These are phyloP conservation scores for Zopfochytrium polystomum DNA, from an alignment of 371 early-diverging fungal species.

Conservation along the genomic window DNA sequence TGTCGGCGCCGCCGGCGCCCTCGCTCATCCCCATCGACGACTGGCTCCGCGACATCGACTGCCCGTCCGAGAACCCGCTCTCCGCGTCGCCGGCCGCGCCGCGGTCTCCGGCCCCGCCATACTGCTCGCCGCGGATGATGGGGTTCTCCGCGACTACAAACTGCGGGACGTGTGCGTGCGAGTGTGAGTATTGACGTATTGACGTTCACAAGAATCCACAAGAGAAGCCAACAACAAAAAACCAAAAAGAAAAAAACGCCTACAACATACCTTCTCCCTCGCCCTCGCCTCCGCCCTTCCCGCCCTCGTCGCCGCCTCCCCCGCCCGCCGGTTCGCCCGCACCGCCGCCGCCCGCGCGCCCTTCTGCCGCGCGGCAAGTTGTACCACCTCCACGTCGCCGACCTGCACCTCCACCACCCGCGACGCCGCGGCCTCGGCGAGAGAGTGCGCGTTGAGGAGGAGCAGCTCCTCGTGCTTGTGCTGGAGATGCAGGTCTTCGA, in stretches of 20 bases:
- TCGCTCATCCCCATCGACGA: no score
- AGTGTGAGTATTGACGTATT: no score
- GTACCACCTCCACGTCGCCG: constrained; percentile 6
- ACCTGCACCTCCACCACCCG: constrained; percentile 12
- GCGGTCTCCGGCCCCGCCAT: no score
- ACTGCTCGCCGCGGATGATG: constrained; percentile 18
- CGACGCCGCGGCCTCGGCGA: constrained; percentile 12
- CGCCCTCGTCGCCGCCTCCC: constrained; percentile 8
- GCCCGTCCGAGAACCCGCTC: no score
- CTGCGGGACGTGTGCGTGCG: no score
- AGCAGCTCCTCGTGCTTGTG: constrained; percentile 24
- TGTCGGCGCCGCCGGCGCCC: no score
- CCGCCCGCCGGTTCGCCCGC: constrained; percentile 11
- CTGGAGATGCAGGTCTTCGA: constrained; percentile 13
- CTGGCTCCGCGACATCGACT: no score
- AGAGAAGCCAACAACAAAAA: no score
- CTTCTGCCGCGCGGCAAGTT: constrained; percentile 19
- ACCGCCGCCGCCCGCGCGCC: neutral
- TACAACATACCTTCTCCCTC: constrained; percentile 25
- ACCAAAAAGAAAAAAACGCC: no score
- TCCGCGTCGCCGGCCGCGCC: no score
- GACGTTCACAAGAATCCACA: no score
- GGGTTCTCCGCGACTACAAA: constrained; percentile 18
- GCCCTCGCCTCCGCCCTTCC: constrained; percentile 11
- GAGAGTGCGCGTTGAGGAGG: constrained; percentile 14